Evolutionary conservation across 257 asterid species (phyloP), one percentile per base, ranked within the genome.

Genomic region (Coffea eugenioides): DNA sequence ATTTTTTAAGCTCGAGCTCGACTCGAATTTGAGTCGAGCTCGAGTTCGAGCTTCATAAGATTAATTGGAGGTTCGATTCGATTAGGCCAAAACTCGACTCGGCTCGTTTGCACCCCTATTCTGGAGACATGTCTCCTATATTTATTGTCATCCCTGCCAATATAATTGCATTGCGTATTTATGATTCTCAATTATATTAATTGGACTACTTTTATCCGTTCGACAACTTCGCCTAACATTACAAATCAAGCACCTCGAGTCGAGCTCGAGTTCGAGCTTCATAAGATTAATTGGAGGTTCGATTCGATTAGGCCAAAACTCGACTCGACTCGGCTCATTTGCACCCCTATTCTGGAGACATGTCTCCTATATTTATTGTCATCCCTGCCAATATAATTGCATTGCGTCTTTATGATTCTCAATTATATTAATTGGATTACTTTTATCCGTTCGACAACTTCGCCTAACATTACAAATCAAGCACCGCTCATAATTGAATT

Each of bases 41-140:
- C 27, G 27, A 27, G 27, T 27, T 27, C 27, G 34, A 31, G 34
- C 1, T 31, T 31, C 34, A 31, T 31, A 31, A 31, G 1, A 31
- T 31, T 31, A 31, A 31, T 31, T 31, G 34, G 34, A 31, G 34
- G 34, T 1, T 31, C 34, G 34, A 31, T 31, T 31, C 34, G 34
- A 31, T 31, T 31, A 31, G 34, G 34, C 34, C 34, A 31, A 31
- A 31, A 31, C 34, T 31, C 34, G 34, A 31, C 34, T 31, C 27
- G 27, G 27, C 0, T 27, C 34, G 34, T 31, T 31, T 31, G 34
- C 34, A 31, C 34, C 1, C 34, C 34, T 31, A 31, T 31, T 31
- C 34, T 31, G 34, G 43, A 79, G 51, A 46, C 71, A 79, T 71
- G 83, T 80, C 79, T 80, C 79, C 82, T 45, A 34, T 31, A 31